Percentiles rank a stretch among this genome's conserved stretches.
phyloP scores from a whole-genome alignment of 371 early-diverging fungal genomes.

The Mucor sp. region DNA sequence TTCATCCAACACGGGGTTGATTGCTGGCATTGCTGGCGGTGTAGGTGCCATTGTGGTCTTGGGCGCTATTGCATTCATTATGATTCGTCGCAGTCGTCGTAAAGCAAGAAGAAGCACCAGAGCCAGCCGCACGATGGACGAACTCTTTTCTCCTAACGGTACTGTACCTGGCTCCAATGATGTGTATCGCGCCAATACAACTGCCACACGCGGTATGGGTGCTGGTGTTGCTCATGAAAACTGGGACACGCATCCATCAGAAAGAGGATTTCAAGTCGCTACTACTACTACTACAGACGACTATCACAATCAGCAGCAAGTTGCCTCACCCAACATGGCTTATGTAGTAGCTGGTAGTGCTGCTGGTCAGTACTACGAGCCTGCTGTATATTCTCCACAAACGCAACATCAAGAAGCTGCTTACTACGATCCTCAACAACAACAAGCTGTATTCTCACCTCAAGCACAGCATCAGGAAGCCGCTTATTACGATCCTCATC shows the following conservation, averaged over 20 bases:
- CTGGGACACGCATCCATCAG: conserved; percentile 10
- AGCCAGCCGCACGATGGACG: conserved; percentile 28
- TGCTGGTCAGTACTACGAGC: conserved; percentile 17
- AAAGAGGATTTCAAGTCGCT: conserved; percentile 15
- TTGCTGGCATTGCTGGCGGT: conserved; percentile 33
- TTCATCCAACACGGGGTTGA: conserved; percentile 11
- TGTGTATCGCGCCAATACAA: neutral
- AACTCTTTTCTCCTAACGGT: conserved; percentile 26
- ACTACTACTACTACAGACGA: too few species aligned
- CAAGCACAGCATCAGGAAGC: conserved; percentile 13
- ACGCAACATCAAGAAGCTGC: conserved; percentile 10
- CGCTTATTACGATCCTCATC: conserved; percentile 13
- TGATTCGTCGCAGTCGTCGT: conserved; percentile 22
- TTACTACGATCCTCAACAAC: conserved; percentile 4
- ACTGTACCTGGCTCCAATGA: neutral
- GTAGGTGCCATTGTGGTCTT: conserved; percentile 16
- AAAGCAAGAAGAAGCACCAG: conserved; percentile 13
- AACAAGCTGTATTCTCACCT: conserved; percentile 6
- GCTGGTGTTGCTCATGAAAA: conserved; percentile 4
- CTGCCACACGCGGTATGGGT: neutral
- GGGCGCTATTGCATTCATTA: conserved; percentile 14
- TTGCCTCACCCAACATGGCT: conserved; percentile 16
- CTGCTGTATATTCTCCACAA: conserved; percentile 1
- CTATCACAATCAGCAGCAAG: neutral
- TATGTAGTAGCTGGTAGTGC: conserved; percentile 9